These are phyloP conservation scores for Fusarium sp. DNA, from an alignment of 2,329 filamentous ascomycete genomes.

Conservation along the genomic window DNA sequence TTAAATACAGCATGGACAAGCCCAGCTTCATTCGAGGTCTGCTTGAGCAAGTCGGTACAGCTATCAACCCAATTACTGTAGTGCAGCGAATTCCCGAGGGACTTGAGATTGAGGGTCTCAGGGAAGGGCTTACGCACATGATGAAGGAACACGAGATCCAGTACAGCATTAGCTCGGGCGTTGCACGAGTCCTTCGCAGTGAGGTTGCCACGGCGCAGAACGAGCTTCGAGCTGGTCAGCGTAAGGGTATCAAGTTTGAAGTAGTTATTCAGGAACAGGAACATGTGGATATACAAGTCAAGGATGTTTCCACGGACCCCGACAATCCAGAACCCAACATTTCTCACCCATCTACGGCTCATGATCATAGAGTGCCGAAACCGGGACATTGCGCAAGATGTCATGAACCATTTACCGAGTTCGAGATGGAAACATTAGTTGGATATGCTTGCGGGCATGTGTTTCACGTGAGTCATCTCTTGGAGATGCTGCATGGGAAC, in stretches of 20 bases:
- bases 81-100: slow-evolving; percentile 92
- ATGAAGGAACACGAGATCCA: slow-evolving; percentile 97
- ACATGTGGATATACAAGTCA: slow-evolving; percentile 56
- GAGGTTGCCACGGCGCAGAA: slow-evolving; percentile 89
- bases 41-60: slow-evolving; percentile 91
- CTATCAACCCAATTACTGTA: slow-evolving; percentile 90
- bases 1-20: slow-evolving; percentile 98
- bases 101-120: slow-evolving; percentile 88
- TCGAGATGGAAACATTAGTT: slow-evolving; percentile 76
- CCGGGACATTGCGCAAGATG: slow-evolving; percentile 70
- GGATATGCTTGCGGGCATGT: slow-evolving; percentile 86
- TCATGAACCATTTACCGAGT: slow-evolving; percentile 64
- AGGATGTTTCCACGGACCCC: slow-evolving; percentile 49
- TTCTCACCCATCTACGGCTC: slow-evolving; percentile 27
- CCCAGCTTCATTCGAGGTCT: slow-evolving; percentile 92
- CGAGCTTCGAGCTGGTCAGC: slow-evolving; percentile 79
- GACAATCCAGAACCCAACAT: slow-evolving; percentile 34
- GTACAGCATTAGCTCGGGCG: slow-evolving; percentile 89
- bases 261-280: slow-evolving; percentile 61
- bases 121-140: slow-evolving; percentile 88
- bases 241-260: slow-evolving; percentile 89
- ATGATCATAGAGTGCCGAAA: slow-evolving; percentile 49
- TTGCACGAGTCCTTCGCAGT: slow-evolving; percentile 84
- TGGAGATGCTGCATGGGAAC: slow-evolving; percentile 62
- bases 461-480: slow-evolving; percentile 79